Base-by-base conservation (phyloP, 177 flowering plant species). In the Vitis hybrid region DNA sequence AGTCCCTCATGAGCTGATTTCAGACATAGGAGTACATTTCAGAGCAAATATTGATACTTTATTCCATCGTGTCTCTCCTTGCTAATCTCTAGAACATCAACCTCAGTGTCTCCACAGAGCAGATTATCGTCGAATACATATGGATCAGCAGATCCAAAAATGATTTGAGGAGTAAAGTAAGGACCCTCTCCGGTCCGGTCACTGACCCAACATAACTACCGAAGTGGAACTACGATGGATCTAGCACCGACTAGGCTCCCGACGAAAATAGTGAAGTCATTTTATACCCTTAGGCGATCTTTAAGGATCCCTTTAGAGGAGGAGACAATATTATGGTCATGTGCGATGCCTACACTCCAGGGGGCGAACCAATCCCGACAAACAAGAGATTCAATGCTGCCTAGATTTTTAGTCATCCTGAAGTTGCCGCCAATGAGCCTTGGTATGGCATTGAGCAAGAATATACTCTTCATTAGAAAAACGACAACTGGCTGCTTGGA, bases 401-500 rank as follows among this genome's bases (percentile, higher is more conserved):
- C 1, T 78, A 86, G 74, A 83, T 86, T 27, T 86, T 86, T 70
- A 75, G 70, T 74, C 71, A 82, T 62, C 81, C 85, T 3, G 69
- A 72, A 9, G 88, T 86, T 46, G 71, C 62, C 18, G 80, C 75
- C 2, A 88, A 84, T 56, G 85, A 58, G 46, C 83, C 87, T 14
- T 86, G 89, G 89, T 72, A 52, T 73, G 96, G 96, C 6, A 86
- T 90, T 30, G 91, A 90, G 73, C 92, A 88, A 52, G 95, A 90
- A 60, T 89, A 90, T 73, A 89, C 90, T 46, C 73, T 91, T 14
- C 62, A 83, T 30, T 87, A 86, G 69, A 89, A 84, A 62, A 84
- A 86, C 15, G 72, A 78, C 3, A 81, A 75, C 0, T 88, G 93
- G 96, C 93, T 93, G 1, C 71, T 89, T 14, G 96, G 96, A 10